A percentile compares a stretch with the other conserved stretches of the same genome.
phyloP scores from a whole-genome alignment of 1,284 basidiomycete genomes.

The Gastroboletus turbinatus region DNA sequence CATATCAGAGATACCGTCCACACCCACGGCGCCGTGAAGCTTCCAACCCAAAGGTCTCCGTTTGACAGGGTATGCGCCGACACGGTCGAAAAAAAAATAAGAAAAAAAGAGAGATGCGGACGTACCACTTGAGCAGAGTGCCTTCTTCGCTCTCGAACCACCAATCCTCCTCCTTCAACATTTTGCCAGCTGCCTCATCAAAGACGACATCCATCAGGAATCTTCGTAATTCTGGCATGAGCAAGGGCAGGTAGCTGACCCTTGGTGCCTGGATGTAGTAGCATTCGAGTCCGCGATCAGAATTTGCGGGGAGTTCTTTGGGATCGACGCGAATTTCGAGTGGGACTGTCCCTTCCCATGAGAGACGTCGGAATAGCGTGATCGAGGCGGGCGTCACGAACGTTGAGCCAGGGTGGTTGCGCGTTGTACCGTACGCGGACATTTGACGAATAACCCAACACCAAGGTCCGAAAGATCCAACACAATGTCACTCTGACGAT shows the following conservation, averaged over 20 bases:
- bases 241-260: constrained; percentile 87
- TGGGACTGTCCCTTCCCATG: constrained; percentile 85
- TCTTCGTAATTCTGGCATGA: constrained; percentile 81
- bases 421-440: constrained; percentile 59
- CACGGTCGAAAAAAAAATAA: background rate
- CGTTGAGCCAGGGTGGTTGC: constrained; percentile 52
- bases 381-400: constrained; percentile 55
- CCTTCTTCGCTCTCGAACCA: constrained; percentile 90
- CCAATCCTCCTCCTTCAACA: constrained; percentile 84
- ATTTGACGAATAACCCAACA: constrained; percentile 34
- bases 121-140: constrained; percentile 78
- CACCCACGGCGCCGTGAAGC: background rate
- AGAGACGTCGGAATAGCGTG: constrained; percentile 74
- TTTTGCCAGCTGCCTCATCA: constrained; percentile 72
- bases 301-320: constrained; percentile 83
- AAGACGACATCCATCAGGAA: constrained; percentile 89
- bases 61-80: background rate
- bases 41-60: background rate
- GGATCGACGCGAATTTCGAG: constrained; percentile 82
- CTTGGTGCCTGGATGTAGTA: constrained; percentile 87
- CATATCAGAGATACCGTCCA: constrained; percentile 13
- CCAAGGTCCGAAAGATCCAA: background rate
- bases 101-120: constrained; percentile 6
- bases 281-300: constrained; percentile 82
- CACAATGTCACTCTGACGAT: background rate